A percentile compares a stretch with the other conserved stretches of the same genome.
phyloP scores from a whole-genome alignment of 768 basidiomycete genomes.

The Xerocomellus amylosporus region DNA sequence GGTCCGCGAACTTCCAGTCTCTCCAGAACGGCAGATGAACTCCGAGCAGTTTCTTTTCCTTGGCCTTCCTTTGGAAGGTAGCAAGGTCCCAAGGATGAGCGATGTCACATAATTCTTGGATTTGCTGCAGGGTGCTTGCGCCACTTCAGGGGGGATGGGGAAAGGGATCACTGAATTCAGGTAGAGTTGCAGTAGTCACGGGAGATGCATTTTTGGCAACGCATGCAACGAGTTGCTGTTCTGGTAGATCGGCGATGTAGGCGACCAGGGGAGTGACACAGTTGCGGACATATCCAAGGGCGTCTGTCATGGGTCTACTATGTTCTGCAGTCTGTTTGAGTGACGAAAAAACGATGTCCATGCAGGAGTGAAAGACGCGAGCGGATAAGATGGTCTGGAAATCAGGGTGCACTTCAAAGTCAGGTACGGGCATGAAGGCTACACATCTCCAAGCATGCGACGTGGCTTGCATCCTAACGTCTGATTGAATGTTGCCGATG shows the following conservation, averaged over 20 bases:
- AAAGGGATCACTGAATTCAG: background rate
- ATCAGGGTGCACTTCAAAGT: too few species aligned
- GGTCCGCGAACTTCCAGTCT: background rate
- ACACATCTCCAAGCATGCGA: too few species aligned
- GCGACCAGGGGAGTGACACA: background rate
- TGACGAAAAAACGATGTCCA: too few species aligned
- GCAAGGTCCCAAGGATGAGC: slow-evolving; percentile 27
- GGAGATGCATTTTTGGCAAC: background rate
- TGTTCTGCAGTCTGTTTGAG: background rate
- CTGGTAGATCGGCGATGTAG: background rate
- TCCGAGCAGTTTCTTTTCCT: background rate
- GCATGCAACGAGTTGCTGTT: slow-evolving; percentile 4
- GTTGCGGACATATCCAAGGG: background rate
- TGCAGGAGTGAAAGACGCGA: too few species aligned
- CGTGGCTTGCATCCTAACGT: background rate
- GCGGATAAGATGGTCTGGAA: too few species aligned
- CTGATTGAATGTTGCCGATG: background rate
- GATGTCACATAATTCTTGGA: rapidly evolving
- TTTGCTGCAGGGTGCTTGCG: background rate
- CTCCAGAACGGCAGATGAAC: background rate
- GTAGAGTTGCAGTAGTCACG: background rate
- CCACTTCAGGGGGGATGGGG: background rate
- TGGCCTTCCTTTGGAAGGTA: slow-evolving; percentile 13
- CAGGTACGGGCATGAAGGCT: too few species aligned
- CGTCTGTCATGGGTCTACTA: slow-evolving; percentile 24